Percentiles rank a stretch among this genome's conserved stretches.
These are phyloP conservation scores for Eutrema salsugineum DNA, from an alignment of 441 rosid genomes.

Conservation along the genomic window DNA sequence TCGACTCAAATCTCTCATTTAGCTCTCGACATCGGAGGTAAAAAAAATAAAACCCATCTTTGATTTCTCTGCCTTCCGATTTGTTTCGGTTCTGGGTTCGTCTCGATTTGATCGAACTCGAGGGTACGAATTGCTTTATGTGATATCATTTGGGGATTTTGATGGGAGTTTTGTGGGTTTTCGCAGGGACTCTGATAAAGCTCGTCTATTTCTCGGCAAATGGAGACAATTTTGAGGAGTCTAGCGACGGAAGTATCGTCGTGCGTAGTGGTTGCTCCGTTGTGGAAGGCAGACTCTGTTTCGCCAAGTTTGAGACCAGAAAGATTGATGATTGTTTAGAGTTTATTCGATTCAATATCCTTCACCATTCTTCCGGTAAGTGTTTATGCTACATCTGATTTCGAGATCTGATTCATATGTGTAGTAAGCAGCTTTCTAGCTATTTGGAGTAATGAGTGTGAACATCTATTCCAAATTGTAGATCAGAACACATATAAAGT, in stretches of 20 bases:
- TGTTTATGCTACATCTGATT: neutral
- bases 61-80: neutral
- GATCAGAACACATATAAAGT: neutral
- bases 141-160: neutral
- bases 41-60: neutral
- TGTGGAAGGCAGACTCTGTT: slow-evolving; percentile 63
- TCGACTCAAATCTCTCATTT: slow-evolving; percentile 60
- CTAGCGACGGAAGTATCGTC: slow-evolving; percentile 32
- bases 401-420: neutral
- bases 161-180: slow-evolving; percentile 1
- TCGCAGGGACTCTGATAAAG: slow-evolving; percentile 77
- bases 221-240: slow-evolving; percentile 32
- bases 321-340: slow-evolving; percentile 79
- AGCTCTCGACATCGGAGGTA: slow-evolving; percentile 96
- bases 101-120: neutral
- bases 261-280: slow-evolving; percentile 24
- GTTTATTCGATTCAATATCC: slow-evolving; percentile 57
- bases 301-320: slow-evolving; percentile 81
- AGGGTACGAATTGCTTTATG: neutral
- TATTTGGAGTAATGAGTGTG: neutral
- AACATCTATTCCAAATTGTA: neutral
- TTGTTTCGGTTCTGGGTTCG: neutral
- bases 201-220: slow-evolving; percentile 63
- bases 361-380: slow-evolving; percentile 53
- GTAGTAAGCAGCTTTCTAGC: neutral